Base-by-base conservation (phyloP, 1,284 basidiomycete species). In the Sparassis latifolia region DNA sequence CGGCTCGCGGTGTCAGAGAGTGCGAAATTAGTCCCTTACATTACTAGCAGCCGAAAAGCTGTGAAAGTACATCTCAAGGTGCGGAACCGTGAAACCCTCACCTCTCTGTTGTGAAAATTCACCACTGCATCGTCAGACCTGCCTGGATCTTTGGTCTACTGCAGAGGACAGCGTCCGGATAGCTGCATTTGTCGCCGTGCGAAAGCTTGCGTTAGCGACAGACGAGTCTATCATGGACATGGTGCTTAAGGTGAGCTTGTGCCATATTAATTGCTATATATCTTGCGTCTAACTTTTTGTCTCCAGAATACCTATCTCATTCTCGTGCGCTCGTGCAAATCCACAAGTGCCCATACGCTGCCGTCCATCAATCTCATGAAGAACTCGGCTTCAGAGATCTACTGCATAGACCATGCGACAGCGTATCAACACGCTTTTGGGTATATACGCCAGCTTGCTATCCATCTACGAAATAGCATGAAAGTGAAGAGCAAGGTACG, bases 351-450 rank as follows among this genome's bases (percentile, higher is more conserved):
- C 2, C 86, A 97, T 71, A 95, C 89, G 1, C 76, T 99, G 10
- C 93, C 95, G n/a, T 83, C 87, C 3, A 89, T 99, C 69, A 97
- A 92, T 63, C 72, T 99, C 41, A 97, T 98, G 92, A 99, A 99
- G 71, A 98, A 99, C 69, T 91, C 93, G 2, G 95, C 95, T 0
- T 88, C 89, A 0, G 94, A 97, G 66, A 76, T 99, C 2, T 99
- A 90, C 72, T 86, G 86, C 57, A 71, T 95, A 46, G 77, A 89
- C 59, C 85, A 84, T 54, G 75, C 78, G 7, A 69, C 77, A 3
- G 79, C 90, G 10, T 99, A 99, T 69, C 94, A 95, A 59, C 94
- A 97, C 61, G 93, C 94, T 1, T 99, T 99, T 72, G 87, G 89
- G 10, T 99, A 96, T 68, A 96, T 99, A 59, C 85, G 97, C 38